A percentile compares a stretch with the other conserved stretches of the same genome.
These are phyloP conservation scores for Pythium diclinum DNA, from an alignment of 352 stramenopile genomes.

Conservation along the genomic window DNA sequence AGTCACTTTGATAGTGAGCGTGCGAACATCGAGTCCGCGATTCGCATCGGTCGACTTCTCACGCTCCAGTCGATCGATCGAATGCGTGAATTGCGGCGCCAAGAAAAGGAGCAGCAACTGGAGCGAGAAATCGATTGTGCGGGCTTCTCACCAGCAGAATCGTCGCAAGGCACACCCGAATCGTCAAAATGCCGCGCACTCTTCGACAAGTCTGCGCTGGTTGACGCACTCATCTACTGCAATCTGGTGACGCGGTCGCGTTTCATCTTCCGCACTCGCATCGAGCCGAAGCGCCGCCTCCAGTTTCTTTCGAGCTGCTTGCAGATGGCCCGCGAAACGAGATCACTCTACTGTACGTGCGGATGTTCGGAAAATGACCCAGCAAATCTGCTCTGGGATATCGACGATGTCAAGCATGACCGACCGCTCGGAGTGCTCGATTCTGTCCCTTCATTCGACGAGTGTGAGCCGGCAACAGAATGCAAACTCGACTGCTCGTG, in stretches of 20 bases:
- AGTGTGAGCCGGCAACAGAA: constrained; percentile 27
- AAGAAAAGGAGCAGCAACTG: constrained; percentile 35
- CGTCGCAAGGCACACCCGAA: not conserved
- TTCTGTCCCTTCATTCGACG: constrained; percentile 49
- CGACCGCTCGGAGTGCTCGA: constrained; percentile 56
- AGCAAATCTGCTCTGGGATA: constrained; percentile 59
- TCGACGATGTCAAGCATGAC: constrained; percentile 68
- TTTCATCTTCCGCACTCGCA: constrained; percentile 75
- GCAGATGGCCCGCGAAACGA: constrained; percentile 61
- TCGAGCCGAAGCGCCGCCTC: constrained; percentile 64
- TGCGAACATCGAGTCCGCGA: constrained; percentile 80
- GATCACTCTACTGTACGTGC: constrained; percentile 65
- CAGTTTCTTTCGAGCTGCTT: constrained; percentile 60
- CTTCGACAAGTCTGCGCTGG: constrained; percentile 52
- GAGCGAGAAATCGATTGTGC: constrained; percentile 11
- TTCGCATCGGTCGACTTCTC: constrained; percentile 64
- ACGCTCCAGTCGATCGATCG: constrained; percentile 71
- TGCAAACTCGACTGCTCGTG: constrained; percentile 45
- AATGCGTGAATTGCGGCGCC: constrained; percentile 49
- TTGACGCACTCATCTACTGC: constrained; percentile 74
- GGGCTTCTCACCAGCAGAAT: constrained; percentile 5
- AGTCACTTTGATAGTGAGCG: constrained; percentile 71
- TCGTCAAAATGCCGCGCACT: constrained; percentile 6
- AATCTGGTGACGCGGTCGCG: constrained; percentile 76
- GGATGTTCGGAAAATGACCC: constrained; percentile 72